Evolutionary conservation across 2,329 filamentous ascomycete species (phyloP).

Genomic region (Microcyclospora tardicrescens): DNA sequence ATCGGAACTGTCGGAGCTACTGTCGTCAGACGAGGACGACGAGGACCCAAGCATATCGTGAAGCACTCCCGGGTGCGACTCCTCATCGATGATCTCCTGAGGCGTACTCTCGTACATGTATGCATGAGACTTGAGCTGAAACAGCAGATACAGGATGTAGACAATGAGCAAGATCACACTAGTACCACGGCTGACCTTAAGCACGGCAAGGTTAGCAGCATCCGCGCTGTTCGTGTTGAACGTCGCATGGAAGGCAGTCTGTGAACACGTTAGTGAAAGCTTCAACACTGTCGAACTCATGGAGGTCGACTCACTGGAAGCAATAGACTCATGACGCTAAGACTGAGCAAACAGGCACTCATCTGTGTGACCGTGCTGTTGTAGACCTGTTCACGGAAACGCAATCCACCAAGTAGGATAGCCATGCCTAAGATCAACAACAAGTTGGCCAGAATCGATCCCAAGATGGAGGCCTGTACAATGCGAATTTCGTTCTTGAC

Average conservation of each 20-base stretch:
- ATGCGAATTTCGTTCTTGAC: slow-evolving; percentile 78
- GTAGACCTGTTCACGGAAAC: slow-evolving; percentile 86
- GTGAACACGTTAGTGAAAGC: slow-evolving; percentile 5
- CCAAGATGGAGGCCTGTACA: slow-evolving; percentile 79
- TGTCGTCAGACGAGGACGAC: slow-evolving; percentile 40
- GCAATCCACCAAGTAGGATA: slow-evolving; percentile 73
- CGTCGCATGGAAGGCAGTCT: slow-evolving; percentile 85
- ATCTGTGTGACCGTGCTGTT: slow-evolving; percentile 93
- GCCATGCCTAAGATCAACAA: slow-evolving; percentile 85
- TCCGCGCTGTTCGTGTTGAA: slow-evolving; percentile 37
- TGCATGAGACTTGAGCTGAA: slow-evolving; percentile 82
- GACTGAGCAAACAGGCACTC: slow-evolving; percentile 81
- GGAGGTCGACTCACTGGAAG: slow-evolving; percentile 48
- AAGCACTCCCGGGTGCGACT: slow-evolving; percentile 72
- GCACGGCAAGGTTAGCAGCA: slow-evolving; percentile 12
- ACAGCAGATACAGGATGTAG: slow-evolving; percentile 71
- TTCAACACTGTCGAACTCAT: background rate
- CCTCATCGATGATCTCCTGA: slow-evolving; percentile 84
- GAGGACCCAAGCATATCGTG: slow-evolving; percentile 70
- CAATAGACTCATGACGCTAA: slow-evolving; percentile 80
- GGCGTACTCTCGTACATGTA: slow-evolving; percentile 90
- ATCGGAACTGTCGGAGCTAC: slow-evolving; percentile 37
- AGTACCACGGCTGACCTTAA: slow-evolving; percentile 79
- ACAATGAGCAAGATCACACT: slow-evolving; percentile 75
- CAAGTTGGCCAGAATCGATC: slow-evolving; percentile 79